Evolutionary conservation across 306 rosid species (phyloP).

Genomic region (Mimosa pudica): DNA sequence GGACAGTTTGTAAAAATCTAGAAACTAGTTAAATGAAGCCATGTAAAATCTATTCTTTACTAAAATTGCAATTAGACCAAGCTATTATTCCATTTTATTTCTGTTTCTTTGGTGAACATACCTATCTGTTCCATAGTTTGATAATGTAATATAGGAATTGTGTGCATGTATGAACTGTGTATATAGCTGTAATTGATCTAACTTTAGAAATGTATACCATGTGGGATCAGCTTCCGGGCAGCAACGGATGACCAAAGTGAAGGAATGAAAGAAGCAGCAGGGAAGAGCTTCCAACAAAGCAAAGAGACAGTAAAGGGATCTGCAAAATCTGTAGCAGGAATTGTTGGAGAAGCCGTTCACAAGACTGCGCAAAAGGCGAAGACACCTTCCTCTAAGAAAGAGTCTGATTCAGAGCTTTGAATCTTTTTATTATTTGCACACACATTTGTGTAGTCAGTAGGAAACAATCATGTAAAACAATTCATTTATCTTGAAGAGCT

Average conservation of each 20-base stretch:
- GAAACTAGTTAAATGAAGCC: neutral
- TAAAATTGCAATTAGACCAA: neutral
- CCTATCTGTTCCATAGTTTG: neutral
- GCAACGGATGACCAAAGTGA: constrained; percentile 10
- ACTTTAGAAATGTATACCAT: neutral
- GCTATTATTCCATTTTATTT: neutral
- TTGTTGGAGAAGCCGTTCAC: constrained; percentile 47
- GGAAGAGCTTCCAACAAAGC: constrained; percentile 54
- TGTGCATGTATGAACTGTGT: neutral
- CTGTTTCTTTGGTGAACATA: neutral
- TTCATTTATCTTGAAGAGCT: neutral
- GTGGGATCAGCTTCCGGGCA: constrained; percentile 49
- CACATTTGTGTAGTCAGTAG: neutral
- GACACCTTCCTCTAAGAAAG: constrained; percentile 29
- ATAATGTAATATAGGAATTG: neutral
- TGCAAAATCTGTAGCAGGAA: constrained; percentile 64
- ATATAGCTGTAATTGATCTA: neutral
- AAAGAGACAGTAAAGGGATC: constrained; percentile 58
- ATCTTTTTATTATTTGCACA: neutral
- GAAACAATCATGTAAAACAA: neutral
- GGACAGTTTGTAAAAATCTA: neutral
- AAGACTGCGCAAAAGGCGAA: constrained; percentile 43
- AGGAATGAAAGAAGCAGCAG: constrained; percentile 46
- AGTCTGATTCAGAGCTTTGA: constrained; percentile 50
- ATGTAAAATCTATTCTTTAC: neutral